Evolutionary conservation across 441 rosid genomes (phyloP), one percentile per base, ranked within the genome.

Genomic region (Sinapis alba): DNA sequence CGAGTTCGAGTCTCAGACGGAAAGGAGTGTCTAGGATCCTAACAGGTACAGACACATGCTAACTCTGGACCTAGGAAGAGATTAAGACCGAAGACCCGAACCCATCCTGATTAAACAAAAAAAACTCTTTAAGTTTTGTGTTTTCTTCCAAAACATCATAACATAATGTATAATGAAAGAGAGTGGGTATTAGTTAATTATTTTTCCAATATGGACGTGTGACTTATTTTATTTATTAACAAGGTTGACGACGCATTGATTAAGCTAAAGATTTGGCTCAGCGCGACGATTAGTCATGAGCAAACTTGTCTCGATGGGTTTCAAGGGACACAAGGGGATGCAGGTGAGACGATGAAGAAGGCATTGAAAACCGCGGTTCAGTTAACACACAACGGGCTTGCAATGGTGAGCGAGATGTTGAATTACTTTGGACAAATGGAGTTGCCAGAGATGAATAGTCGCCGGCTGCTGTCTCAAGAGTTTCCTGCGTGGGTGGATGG

Each of bases 251-350:
- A 75, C 1, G 24, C 81, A 0, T 20, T 89, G 74, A 69, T 71
- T 1, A 87, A 92, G 65, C 38, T 94, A 0, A 80, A 43, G 77
- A 65, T 83, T 15, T 94, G 98, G 98, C 80, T 94, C 11, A 85
- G 92, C 36, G 92, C 97, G 1, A 77, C 92, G 4, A 79, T 90
- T 10, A 89, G 91, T n/a, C 88, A 87, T 32, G 87, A 92, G 76
- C 84, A 86, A 59, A 90, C 98, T 5, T 94, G 98, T 83, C 53
- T 89, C 13, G 97, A 94, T 3, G 95, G 87, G 24, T 94, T 94
- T 59, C 69, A 81, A 30, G 88, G 86, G 11, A 77, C 86, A 1
- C 83, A 84, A 1, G 77, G 84, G 0, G 36, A 80, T 1, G 85
- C 90, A 0, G 89, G 90, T 5, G 80, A 83, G 62, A 83, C 83